Evolutionary conservation across 768 basidiomycete genomes (phyloP).

Genomic region (Serendipita sp.): DNA sequence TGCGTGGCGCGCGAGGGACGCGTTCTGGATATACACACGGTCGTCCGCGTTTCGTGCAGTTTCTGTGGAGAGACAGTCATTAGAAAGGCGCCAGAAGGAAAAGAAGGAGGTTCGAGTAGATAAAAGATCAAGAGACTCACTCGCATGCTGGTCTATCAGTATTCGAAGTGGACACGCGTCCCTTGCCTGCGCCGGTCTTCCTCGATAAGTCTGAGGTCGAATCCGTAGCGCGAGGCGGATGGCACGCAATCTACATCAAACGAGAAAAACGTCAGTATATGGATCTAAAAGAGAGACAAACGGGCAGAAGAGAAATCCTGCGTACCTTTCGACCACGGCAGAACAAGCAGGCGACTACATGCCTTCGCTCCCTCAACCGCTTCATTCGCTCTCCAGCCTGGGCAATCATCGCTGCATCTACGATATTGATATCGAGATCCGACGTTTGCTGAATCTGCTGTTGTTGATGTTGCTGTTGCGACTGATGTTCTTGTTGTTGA

Average conservation of each 20-base stretch:
- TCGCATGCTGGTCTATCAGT: neutral
- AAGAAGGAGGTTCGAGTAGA: neutral
- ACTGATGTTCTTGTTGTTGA: neutral
- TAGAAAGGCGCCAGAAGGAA: too few species aligned
- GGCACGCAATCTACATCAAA: neutral
- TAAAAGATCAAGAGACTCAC: neutral
- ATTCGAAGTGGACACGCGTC: neutral
- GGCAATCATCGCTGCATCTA: neutral
- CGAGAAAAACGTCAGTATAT: too few species aligned
- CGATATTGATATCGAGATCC: neutral
- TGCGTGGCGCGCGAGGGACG: neutral
- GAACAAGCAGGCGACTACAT: conserved; percentile 1
- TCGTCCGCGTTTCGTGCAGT: neutral
- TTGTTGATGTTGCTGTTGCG: neutral
- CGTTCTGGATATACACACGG: neutral
- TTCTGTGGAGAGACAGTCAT: neutral
- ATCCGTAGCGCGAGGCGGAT: neutral
- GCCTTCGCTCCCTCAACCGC: neutral
- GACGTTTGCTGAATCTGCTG: neutral
- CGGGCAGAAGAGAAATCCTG: neutral
- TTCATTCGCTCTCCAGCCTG: neutral
- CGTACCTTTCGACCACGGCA: conserved; percentile 1
- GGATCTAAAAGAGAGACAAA: neutral
- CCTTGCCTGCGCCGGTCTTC: neutral
- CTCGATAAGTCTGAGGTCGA: neutral